Conservation (phyloP, 1,284 basidiomycete genomes). For the Salmacisia buchloeana region DNA sequence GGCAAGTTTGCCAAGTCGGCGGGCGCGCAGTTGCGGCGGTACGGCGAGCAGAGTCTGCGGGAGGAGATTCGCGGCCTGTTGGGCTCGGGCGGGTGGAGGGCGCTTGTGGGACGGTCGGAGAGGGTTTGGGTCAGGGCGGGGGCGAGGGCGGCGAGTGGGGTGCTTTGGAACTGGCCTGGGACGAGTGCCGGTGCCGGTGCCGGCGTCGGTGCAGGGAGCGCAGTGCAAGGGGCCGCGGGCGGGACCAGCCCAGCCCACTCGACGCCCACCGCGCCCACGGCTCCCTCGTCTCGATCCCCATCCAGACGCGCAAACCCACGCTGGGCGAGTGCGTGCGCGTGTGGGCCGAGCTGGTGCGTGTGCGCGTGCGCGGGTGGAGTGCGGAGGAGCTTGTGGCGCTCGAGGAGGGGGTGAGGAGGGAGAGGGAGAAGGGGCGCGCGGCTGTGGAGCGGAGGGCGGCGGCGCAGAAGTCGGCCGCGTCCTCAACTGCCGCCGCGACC, state of each 20-base stretch:
- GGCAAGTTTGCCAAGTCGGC: conserved; percentile 87
- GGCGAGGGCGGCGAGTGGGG: conserved; percentile 35
- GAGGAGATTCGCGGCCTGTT: conserved; percentile 61
- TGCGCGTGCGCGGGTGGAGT: conserved; percentile 78
- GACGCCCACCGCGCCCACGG: conserved; percentile 47
- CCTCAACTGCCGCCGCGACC: conserved; percentile 11
- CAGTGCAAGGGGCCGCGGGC: no score
- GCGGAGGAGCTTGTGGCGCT: conserved; percentile 70
- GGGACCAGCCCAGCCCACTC: conserved; percentile 42
- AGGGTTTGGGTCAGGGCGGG: conserved; percentile 44
- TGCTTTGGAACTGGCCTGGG: conserved; percentile 43
- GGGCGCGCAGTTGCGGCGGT: conserved; percentile 86
- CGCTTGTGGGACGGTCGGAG: conserved; percentile 38
- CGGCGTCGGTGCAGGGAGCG: conserved; percentile 20
- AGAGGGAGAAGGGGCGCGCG: conserved; percentile 16
- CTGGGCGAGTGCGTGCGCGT: conserved; percentile 83
- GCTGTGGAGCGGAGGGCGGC: conserved; percentile 20
- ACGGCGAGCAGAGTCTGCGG: conserved; percentile 85
- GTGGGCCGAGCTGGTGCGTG: conserved; percentile 76
- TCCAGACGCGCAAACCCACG: conserved; percentile 59
- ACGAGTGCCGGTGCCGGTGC: conserved; percentile 63
- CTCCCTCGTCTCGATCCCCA: conserved; percentile 44
- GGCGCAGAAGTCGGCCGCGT: conserved; percentile 14
- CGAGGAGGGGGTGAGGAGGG: conserved; percentile 26
- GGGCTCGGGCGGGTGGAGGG: conserved; percentile 33